phyloP scores from a whole-genome alignment of 257 asterid species.

The Agastache rugosa region DNA sequence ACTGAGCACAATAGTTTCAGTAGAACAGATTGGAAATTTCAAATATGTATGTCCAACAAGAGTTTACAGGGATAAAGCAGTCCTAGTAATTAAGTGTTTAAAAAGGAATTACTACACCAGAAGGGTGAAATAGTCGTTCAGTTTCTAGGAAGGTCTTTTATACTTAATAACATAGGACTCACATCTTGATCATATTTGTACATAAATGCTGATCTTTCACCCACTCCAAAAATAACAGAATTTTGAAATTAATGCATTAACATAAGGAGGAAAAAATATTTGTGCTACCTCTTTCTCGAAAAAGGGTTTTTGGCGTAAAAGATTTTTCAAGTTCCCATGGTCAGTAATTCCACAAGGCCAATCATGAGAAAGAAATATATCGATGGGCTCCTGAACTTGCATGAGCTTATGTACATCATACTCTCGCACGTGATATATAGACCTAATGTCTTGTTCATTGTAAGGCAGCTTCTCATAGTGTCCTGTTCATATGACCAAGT shows the following conservation, averaged over 20 bases:
- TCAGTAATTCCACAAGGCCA: constrained; percentile 93
- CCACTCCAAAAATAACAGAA: background rate
- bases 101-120: background rate
- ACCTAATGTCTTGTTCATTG: constrained; percentile 75
- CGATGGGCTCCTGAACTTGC: constrained; percentile 95
- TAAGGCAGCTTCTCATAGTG: constrained; percentile 89
- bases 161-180: background rate
- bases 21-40: background rate
- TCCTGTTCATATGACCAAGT: constrained; percentile 62
- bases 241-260: background rate
- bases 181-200: background rate
- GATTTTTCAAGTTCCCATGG: constrained; percentile 66
- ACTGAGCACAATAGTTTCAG: background rate
- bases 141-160: background rate
- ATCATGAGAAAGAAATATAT: constrained; percentile 94
- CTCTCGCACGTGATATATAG: constrained; percentile 94
- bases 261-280: background rate
- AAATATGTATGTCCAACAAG: background rate
- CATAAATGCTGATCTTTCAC: background rate
- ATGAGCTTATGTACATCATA: constrained; percentile 88
- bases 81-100: background rate
- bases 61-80: background rate
- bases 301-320: constrained; percentile 69
- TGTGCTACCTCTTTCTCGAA: constrained; percentile 77
- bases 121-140: background rate